Conservation (phyloP, 2,329 filamentous ascomycete genomes). For the Fusarium solani-melongenae region DNA sequence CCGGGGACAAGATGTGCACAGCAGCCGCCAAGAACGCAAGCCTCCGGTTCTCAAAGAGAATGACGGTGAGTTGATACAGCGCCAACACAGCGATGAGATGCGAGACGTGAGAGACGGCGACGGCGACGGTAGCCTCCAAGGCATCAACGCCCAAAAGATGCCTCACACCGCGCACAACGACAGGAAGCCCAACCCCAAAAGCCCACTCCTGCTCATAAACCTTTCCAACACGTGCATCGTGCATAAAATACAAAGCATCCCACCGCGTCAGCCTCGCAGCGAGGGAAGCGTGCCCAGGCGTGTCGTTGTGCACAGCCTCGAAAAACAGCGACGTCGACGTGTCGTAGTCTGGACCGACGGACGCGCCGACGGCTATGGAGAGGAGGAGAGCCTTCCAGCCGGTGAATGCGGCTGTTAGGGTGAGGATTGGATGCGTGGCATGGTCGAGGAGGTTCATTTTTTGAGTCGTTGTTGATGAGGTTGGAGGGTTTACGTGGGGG, state of each 20-base stretch:
- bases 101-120: conserved; percentile 75
- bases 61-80: conserved; percentile 73
- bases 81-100: conserved; percentile 81
- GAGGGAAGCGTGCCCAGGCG: conserved; percentile 56
- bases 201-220: conserved; percentile 88
- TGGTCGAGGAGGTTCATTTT: conserved; percentile 15
- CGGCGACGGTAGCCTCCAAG: conserved; percentile 64
- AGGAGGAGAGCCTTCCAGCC: conserved; percentile 76
- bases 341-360: conserved; percentile 75
- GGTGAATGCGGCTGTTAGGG: conserved; percentile 57
- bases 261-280: conserved; percentile 74
- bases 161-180: conserved; percentile 51
- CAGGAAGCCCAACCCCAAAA: conserved; percentile 68
- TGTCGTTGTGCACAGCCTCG: conserved; percentile 45
- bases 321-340: conserved; percentile 73
- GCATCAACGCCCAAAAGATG: conserved; percentile 32
- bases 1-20: conserved; percentile 87
- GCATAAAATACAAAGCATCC: conserved; percentile 84
- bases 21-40: conserved; percentile 75
- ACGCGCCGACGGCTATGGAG: conserved; percentile 64
- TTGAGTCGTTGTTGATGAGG: conserved; percentile 3
- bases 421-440: conserved; percentile 34
- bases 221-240: conserved; percentile 71
- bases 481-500: conserved; percentile 30
- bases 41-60: conserved; percentile 62